A percentile compares a stretch with the other conserved stretches of the same genome.
These are phyloP conservation scores for Yamadazyma dushanensis DNA, from an alignment of 1,139 yeast genomes.

Conservation along the genomic window DNA sequence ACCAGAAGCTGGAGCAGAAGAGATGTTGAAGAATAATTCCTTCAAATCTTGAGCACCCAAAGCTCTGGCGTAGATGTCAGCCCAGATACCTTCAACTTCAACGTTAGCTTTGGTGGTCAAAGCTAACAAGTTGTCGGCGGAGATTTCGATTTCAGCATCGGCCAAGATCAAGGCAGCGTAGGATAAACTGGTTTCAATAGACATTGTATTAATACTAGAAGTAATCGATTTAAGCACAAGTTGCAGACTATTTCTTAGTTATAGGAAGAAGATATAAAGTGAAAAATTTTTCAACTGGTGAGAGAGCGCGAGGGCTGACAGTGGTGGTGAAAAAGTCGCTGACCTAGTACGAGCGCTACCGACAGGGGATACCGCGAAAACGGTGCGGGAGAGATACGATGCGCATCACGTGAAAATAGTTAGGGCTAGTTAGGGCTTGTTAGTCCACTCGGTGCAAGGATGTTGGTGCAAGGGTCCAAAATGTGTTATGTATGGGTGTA, in stretches of 20 bases:
- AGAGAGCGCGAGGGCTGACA: not conserved
- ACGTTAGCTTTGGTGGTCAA: constrained; percentile 54
- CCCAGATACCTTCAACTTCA: constrained; percentile 65
- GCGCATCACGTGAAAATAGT: constrained; percentile 1
- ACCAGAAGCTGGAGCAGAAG: constrained; percentile 67
- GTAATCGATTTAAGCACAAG: constrained; percentile 47
- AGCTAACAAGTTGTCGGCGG: constrained; percentile 72
- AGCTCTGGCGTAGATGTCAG: constrained; percentile 81
- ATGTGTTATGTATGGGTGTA: no score
- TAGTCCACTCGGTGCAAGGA: not conserved
- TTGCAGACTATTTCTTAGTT: constrained; percentile 71
- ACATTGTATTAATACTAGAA: constrained; percentile 53
- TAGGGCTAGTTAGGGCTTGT: constrained; percentile 3
- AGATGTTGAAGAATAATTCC: constrained; percentile 74
- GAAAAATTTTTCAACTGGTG: constrained; percentile 11
- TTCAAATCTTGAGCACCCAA: constrained; percentile 75
- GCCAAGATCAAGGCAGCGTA: constrained; percentile 89
- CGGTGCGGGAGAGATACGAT: no score
- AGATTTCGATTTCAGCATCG: constrained; percentile 78
- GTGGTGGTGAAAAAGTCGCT: not conserved
- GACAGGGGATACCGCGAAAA: no score
- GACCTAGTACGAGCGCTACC: no score
- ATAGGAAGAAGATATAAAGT: constrained; percentile 4
- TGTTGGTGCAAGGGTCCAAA: no score
- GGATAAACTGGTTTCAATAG: constrained; percentile 80